Evolutionary conservation across 495 filamentous ascomycete genomes (phyloP).

Genomic region (Penicillium argentinense): DNA sequence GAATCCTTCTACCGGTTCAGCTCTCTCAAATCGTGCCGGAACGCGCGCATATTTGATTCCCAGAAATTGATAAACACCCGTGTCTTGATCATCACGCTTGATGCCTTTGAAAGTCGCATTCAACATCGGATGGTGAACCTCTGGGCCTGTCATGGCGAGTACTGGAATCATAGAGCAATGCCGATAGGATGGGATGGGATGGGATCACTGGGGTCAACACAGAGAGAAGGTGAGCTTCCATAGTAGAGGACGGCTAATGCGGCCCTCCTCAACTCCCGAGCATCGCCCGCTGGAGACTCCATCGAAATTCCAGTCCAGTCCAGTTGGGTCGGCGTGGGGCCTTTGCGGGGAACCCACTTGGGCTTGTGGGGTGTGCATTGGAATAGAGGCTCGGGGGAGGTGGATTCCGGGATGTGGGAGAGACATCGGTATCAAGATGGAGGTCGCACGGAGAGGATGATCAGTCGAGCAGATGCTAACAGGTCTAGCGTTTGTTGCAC

Average conservation of each 20-base stretch:
- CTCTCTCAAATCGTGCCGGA: conserved; percentile 37
- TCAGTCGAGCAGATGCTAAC: no score
- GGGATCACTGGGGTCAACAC: background rate
- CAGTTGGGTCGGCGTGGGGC: conserved; percentile 19
- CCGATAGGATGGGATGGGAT: background rate
- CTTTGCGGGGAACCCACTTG: conserved; percentile 29
- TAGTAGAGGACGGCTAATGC: conserved; percentile 10
- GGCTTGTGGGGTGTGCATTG: conserved; percentile 4
- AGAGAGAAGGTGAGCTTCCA: background rate
- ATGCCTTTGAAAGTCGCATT: conserved; percentile 37
- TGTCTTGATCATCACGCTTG: conserved; percentile 10
- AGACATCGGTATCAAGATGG: no score
- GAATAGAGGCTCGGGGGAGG: background rate
- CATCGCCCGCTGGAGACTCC: conserved; percentile 1
- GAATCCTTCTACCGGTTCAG: conserved; percentile 25
- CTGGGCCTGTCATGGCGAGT: conserved; percentile 25
- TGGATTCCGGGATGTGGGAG: background rate
- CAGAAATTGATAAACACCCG: conserved; percentile 31
- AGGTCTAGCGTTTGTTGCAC: no score
- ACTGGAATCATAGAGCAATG: no score
- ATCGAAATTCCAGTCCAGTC: conserved; percentile 2
- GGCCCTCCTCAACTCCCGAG: conserved; percentile 13
- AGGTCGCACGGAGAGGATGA: no score
- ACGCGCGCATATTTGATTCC: conserved; percentile 40
- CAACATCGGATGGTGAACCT: conserved; percentile 25